Conservation (phyloP, 2,329 filamentous ascomycete genomes). For the Talaromyces verruculosus region DNA sequence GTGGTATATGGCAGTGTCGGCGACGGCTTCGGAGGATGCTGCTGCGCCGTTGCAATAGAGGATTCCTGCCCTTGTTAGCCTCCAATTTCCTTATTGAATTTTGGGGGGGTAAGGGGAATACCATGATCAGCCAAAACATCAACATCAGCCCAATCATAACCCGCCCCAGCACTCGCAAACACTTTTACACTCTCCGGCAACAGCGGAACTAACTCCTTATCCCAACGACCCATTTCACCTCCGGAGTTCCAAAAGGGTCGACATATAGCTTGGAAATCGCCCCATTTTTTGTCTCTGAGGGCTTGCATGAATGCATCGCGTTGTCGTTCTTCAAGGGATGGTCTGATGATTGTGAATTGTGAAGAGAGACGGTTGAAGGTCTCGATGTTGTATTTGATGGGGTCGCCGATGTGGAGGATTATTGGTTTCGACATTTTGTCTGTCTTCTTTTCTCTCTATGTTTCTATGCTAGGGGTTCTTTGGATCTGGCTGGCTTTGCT, state of each 20-base stretch:
- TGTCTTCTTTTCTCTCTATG: background rate
- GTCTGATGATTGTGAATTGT: constrained; percentile 39
- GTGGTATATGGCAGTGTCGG: constrained; percentile 46
- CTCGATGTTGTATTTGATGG: constrained; percentile 48
- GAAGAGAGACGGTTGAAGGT: constrained; percentile 39
- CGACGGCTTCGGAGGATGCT: constrained; percentile 47
- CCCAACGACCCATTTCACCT: constrained; percentile 66
- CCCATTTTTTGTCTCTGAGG: constrained; percentile 40
- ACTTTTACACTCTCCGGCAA: constrained; percentile 59
- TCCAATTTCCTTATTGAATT: no score
- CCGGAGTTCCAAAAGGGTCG: constrained; percentile 64
- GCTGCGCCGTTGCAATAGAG: constrained; percentile 49
- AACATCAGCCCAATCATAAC: constrained; percentile 67
- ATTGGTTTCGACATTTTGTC: constrained; percentile 29
- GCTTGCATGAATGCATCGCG: constrained; percentile 42
- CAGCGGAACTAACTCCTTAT: constrained; percentile 58
- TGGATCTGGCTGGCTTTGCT: no score
- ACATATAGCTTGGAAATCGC: constrained; percentile 44
- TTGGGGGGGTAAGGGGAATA: constrained; percentile 16
- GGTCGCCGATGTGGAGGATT: constrained; percentile 46
- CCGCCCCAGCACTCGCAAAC: constrained; percentile 64
- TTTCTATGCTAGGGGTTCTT: background rate
- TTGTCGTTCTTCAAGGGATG: constrained; percentile 32
- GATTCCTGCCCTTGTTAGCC: constrained; percentile 23
- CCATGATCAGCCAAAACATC: constrained; percentile 41